A percentile compares a stretch with the other conserved stretches of the same genome.
These are phyloP conservation scores for Dactylellina cionopaga DNA, from an alignment of 2,329 filamentous ascomycete species.

Conservation along the genomic window DNA sequence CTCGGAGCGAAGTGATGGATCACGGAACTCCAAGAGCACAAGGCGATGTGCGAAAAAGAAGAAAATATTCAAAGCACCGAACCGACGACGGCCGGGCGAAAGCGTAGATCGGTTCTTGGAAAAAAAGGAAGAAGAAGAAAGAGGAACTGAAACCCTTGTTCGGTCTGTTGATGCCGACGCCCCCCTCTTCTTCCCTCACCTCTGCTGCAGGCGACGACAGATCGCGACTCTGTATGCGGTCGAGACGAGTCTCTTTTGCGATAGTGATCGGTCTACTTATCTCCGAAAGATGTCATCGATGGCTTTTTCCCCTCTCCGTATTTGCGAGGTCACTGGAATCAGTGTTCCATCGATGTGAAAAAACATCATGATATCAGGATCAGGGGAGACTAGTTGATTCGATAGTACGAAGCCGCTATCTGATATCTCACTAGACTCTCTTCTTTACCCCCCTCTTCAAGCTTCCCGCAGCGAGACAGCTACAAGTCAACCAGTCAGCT, in stretches of 20 bases:
- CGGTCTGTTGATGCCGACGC: conserved; percentile 9
- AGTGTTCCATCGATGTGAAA: not conserved
- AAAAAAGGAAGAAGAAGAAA: too few relatives aligned
- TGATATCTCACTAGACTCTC: too few relatives aligned
- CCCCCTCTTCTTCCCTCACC: not conserved
- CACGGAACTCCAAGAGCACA: not conserved
- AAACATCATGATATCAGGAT: not conserved
- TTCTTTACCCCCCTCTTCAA: too few relatives aligned
- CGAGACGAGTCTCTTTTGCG: conserved; percentile 9
- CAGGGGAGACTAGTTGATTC: not conserved
- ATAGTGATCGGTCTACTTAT: too few relatives aligned
- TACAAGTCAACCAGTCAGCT: too few relatives aligned
- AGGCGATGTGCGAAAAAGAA: not conserved
- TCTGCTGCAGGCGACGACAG: not conserved
- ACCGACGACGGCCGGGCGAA: not conserved
- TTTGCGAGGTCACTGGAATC: too few relatives aligned
- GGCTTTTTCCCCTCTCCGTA: too few relatives aligned
- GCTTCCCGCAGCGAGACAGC: too few relatives aligned
- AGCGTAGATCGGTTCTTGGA: not conserved
- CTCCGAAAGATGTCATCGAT: too few relatives aligned
- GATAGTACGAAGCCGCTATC: too few relatives aligned
- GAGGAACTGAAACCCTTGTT: not conserved
- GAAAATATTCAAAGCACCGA: conserved; percentile 10
- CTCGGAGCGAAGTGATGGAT: conserved; percentile 14
- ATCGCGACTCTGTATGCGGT: not conserved